Conservation (phyloP, 148 eudicot genomes). For the Mesembryanthemum crystallinum region DNA sequence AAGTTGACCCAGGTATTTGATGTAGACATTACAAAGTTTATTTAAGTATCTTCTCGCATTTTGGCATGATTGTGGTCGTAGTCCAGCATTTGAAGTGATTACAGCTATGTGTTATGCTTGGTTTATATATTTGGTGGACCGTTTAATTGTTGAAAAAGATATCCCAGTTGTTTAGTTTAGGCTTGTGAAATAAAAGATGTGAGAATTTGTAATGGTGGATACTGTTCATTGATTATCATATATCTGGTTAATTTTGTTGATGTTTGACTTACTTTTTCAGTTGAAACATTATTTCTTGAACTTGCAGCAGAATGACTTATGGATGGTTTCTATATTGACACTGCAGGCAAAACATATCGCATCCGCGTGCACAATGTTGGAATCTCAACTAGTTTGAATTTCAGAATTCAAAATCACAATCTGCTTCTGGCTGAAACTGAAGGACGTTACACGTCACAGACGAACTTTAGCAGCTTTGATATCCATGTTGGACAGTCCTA, state of each 20-base stretch:
- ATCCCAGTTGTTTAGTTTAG: not conserved
- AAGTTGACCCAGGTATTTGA: constrained; percentile 79
- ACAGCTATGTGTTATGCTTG: not conserved
- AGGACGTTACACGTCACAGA: constrained; percentile 75
- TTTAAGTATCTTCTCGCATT: not conserved
- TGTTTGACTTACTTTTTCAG: not conserved
- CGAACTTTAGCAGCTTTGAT: constrained; percentile 68
- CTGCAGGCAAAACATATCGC: constrained; percentile 83
- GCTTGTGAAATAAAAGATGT: not conserved
- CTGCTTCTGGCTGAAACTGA: constrained; percentile 83
- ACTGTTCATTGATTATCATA: not conserved
- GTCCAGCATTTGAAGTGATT: not conserved
- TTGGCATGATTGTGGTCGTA: not conserved
- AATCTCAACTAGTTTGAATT: constrained; percentile 80
- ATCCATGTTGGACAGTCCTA: constrained; percentile 97
- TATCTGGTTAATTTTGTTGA: not conserved
- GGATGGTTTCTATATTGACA: constrained; percentile 1
- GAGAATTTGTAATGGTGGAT: too few relatives aligned
- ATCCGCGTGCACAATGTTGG: constrained; percentile 86
- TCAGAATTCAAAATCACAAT: constrained; percentile 78
- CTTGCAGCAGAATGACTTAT: not conserved
- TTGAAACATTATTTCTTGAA: not conserved
- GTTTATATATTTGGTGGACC: not conserved
- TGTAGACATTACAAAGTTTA: not conserved
- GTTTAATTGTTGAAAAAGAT: not conserved